phyloP scores from a whole-genome alignment of 2,329 filamentous ascomycete species.

The Emericellopsis cladophorae region DNA sequence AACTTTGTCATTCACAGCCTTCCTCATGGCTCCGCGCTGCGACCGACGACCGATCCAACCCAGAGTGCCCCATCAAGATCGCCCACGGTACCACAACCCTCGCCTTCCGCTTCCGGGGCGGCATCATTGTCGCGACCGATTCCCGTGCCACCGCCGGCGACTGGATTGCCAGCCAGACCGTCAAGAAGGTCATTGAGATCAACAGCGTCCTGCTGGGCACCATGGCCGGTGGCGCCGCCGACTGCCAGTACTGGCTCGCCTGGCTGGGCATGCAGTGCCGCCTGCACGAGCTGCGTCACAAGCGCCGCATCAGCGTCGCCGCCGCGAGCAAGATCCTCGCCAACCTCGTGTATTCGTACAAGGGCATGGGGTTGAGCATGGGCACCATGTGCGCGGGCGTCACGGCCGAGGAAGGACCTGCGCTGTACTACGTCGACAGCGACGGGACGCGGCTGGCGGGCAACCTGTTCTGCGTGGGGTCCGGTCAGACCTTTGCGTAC shows the following conservation, averaged over 20 bases:
- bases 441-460: constrained; percentile 87
- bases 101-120: constrained; percentile 94
- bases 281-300: constrained; percentile 97
- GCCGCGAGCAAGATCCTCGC: constrained; percentile 97
- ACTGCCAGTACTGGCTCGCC: constrained; percentile 99
- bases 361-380: constrained; percentile 98
- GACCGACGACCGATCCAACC: constrained; percentile 95
- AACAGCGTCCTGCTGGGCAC: constrained; percentile 89
- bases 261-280: constrained; percentile 99
- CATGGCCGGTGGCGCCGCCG: constrained; percentile 96
- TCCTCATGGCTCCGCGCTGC: constrained; percentile 91
- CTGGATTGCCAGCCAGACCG: constrained; percentile 99
- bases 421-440: constrained; percentile 93
- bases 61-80: constrained; percentile 96
- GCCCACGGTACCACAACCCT: constrained; percentile 97
- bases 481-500: constrained; percentile 96
- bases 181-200: constrained; percentile 99
- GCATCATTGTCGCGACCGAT: constrained; percentile 96
- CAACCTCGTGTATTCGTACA: constrained; percentile 97
- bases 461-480: constrained; percentile 96
- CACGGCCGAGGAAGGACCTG: constrained; percentile 86
- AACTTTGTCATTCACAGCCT: constrained; percentile 29
- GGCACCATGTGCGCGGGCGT: constrained; percentile 99
- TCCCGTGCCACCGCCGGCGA: constrained; percentile 93
- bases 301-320: constrained; percentile 94